phyloP scores from a whole-genome alignment of 139 green algal genomes.

The Tetraselmis chui region DNA sequence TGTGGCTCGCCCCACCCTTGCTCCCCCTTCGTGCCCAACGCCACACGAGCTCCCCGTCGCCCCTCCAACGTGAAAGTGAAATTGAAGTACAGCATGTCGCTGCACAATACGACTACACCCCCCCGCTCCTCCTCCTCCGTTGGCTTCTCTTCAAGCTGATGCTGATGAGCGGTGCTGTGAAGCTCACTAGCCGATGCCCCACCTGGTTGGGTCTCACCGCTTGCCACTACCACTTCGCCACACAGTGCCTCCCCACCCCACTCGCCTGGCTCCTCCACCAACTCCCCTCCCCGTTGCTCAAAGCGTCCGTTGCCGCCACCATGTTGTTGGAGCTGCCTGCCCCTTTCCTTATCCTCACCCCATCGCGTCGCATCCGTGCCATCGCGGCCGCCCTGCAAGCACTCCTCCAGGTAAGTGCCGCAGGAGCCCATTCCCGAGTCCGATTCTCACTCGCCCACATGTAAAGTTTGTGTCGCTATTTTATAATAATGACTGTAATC shows the following conservation, averaged over 20 bases:
- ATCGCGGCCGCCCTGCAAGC: neutral
- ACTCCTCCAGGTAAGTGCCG: too few relatives aligned
- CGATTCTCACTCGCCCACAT: too few relatives aligned
- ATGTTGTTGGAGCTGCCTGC: conserved; percentile 18
- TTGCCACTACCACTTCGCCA: conserved; percentile 32
- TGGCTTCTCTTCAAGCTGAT: conserved; percentile 33
- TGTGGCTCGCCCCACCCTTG: neutral
- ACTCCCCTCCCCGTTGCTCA: conserved; percentile 1
- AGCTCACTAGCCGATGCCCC: conserved; percentile 15
- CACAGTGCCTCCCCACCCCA: conserved; percentile 24
- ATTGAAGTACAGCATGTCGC: too few relatives aligned
- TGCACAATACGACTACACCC: neutral
- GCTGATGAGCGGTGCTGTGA: conserved; percentile 27
- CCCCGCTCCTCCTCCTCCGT: conserved; percentile 1
- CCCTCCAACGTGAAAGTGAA: too few relatives aligned
- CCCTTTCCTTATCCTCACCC: conserved; percentile 21
- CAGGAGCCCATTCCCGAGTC: too few relatives aligned
- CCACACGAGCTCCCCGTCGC: neutral
- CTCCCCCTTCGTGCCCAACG: neutral
- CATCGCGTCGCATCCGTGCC: conserved; percentile 2
- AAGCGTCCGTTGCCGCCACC: conserved; percentile 9
- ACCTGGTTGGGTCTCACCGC: conserved; percentile 23
- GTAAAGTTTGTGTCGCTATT: too few relatives aligned
- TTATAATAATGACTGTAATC: too few relatives aligned
- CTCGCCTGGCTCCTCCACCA: conserved; percentile 15